Conservation (phyloP, 768 basidiomycete genomes). For the Infundibulicybe gibba region DNA sequence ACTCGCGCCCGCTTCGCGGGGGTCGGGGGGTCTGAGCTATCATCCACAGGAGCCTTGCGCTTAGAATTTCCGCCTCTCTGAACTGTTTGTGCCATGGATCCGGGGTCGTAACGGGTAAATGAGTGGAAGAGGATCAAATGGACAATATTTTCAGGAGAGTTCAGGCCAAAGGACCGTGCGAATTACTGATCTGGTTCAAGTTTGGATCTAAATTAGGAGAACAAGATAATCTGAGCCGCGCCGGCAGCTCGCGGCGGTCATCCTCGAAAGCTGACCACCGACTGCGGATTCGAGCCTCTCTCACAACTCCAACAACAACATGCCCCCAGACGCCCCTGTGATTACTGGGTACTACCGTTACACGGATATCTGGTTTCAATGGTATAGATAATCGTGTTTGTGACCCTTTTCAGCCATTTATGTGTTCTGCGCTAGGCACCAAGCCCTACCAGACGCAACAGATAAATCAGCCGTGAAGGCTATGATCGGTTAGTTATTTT, state of each 20-base stretch:
- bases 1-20: constrained; percentile 49
- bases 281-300: background rate
- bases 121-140: background rate
- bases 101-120: background rate
- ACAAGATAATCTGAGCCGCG: too few relatives aligned
- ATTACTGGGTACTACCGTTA: constrained; percentile 78
- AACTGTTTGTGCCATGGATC: constrained; percentile 65
- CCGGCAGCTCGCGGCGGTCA: too few relatives aligned
- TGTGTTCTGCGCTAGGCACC: constrained; percentile 42
- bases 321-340: constrained; percentile 32
- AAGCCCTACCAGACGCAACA: constrained; percentile 51
- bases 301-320: constrained; percentile 6
- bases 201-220: too few relatives aligned
- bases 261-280: too few relatives aligned
- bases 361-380: constrained; percentile 83
- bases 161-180: background rate
- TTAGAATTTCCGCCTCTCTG: constrained; percentile 50
- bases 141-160: background rate
- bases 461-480: constrained; percentile 67
- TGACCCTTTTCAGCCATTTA: background rate
- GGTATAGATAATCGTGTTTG: constrained; percentile 32
- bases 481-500: constrained; percentile 39
- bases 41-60: constrained; percentile 38
- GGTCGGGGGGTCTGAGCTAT: constrained; percentile 39
- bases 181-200: background rate